A percentile compares a stretch with the other conserved stretches of the same genome.
phyloP scores from a whole-genome alignment of 768 basidiomycete species.

The Boletellus emodensis region DNA sequence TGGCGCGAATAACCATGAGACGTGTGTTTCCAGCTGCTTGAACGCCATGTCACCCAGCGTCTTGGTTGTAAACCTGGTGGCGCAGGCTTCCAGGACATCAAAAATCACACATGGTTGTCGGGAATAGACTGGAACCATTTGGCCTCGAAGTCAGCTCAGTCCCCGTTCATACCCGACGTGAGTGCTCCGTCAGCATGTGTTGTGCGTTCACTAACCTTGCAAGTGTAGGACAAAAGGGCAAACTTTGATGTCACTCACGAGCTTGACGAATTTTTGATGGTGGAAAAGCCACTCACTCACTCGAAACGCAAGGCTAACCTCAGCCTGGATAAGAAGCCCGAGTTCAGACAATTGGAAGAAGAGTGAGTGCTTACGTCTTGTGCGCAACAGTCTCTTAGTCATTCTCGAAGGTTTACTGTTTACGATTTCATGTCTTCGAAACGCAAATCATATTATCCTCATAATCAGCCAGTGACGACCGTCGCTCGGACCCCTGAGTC shows the following conservation, averaged over 20 bases:
- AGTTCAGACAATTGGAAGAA: slow-evolving; percentile 89
- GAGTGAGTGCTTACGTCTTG: slow-evolving; percentile 49
- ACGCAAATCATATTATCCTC: slow-evolving; percentile 84
- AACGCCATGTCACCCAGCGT: slow-evolving; percentile 72
- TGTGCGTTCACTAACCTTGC: background rate
- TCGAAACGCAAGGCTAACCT: slow-evolving; percentile 85
- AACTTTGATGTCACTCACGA: slow-evolving; percentile 98
- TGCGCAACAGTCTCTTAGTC: slow-evolving; percentile 1
- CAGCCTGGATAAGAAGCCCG: slow-evolving; percentile 84
- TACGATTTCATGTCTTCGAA: slow-evolving; percentile 78
- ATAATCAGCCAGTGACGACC: slow-evolving; percentile 59
- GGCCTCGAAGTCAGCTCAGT: slow-evolving; percentile 62
- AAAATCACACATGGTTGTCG: slow-evolving; percentile 80
- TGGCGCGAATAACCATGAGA: slow-evolving; percentile 10
- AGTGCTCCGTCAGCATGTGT: slow-evolving; percentile 33
- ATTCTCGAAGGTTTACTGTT: slow-evolving; percentile 67
- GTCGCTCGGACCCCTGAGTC: slow-evolving; percentile 29
- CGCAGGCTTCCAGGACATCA: slow-evolving; percentile 74
- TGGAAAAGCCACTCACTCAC: slow-evolving; percentile 96
- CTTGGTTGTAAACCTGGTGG: slow-evolving; percentile 74
- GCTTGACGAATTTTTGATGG: slow-evolving; percentile 94
- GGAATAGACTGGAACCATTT: slow-evolving; percentile 77
- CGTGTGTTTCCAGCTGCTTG: slow-evolving; percentile 59
- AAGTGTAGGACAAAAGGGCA: slow-evolving; percentile 80
- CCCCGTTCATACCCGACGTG: slow-evolving; percentile 92